Evolutionary conservation across 1,139 yeast species (phyloP).

Genomic region (Kodamaea suecica): DNA sequence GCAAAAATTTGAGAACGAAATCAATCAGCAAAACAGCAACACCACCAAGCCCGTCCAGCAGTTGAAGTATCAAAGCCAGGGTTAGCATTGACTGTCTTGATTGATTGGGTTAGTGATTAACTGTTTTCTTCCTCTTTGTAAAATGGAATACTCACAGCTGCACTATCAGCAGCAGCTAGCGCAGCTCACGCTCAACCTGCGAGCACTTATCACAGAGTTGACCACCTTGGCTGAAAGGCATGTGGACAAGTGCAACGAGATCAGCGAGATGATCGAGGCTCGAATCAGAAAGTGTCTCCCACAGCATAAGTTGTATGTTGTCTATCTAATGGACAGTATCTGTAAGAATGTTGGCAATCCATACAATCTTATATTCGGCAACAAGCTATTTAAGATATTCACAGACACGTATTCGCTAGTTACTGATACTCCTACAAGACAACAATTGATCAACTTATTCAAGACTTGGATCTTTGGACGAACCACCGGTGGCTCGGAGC

Average conservation of each 20-base stretch:
- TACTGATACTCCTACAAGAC: conserved; percentile 38
- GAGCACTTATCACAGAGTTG: conserved; percentile 39
- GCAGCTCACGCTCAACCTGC: conserved; percentile 37
- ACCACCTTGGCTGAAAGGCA: conserved; percentile 37
- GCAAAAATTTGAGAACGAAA: too few relatives aligned
- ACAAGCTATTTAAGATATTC: conserved; percentile 33
- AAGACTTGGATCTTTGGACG: conserved; percentile 38
- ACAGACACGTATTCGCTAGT: conserved; percentile 40
- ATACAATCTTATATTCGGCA: conserved; percentile 37
- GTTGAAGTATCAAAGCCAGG: too few relatives aligned
- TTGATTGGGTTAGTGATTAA: too few relatives aligned
- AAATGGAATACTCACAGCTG: conserved; percentile 25
- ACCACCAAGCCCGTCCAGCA: too few relatives aligned
- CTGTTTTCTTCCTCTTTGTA: conserved; percentile 1
- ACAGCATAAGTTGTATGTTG: conserved; percentile 35
- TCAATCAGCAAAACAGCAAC: too few relatives aligned
- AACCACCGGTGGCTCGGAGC: conserved; percentile 33
- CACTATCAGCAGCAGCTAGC: conserved; percentile 31
- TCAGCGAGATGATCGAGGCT: conserved; percentile 32
- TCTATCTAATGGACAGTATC: conserved; percentile 43
- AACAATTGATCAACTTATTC: conserved; percentile 37
- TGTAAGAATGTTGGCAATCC: conserved; percentile 46
- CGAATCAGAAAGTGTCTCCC: conserved; percentile 39
- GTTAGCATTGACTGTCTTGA: too few relatives aligned
- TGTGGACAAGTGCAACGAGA: conserved; percentile 30